Conservation (phyloP, 306 rosid species). For the Bauhinia variegata region DNA sequence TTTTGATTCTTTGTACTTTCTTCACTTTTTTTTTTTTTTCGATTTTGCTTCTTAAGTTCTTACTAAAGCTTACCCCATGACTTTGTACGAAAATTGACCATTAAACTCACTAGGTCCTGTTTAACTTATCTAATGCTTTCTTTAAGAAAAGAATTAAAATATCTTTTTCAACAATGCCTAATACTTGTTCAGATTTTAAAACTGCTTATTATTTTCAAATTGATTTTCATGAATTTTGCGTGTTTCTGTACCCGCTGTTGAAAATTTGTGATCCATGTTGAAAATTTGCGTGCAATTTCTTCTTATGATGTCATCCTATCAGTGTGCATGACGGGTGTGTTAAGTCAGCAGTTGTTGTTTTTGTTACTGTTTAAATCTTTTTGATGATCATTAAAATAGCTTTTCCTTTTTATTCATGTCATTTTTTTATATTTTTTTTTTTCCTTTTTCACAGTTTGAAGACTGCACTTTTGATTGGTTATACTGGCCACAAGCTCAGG, state of each 20-base stretch:
- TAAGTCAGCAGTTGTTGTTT: not conserved
- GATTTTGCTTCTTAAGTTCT: not conserved
- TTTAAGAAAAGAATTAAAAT: not conserved
- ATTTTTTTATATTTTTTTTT: not conserved
- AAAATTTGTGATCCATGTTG: conserved; percentile 5
- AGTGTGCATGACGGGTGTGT: not conserved
- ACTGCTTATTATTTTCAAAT: conserved; percentile 1
- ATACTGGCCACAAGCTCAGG: conserved; percentile 72
- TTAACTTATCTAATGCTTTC: conserved; percentile 6
- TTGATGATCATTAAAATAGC: not conserved
- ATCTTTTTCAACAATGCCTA: not conserved
- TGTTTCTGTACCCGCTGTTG: conserved; percentile 13
- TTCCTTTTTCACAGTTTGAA: conserved; percentile 54
- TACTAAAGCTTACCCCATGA: not conserved
- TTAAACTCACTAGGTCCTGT: not conserved
- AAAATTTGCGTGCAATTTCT: not conserved
- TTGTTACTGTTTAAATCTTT: not conserved
- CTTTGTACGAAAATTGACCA: not conserved
- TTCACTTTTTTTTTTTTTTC: not conserved
- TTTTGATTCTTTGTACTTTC: not conserved
- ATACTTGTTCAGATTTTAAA: conserved; percentile 2
- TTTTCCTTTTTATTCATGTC: conserved; percentile 21
- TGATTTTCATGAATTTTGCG: conserved; percentile 5
- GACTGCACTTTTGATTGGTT: conserved; percentile 84
- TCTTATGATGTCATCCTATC: not conserved